Evolutionary conservation across 1,139 yeast genomes (phyloP).

Genomic region (Suhomyces bolitotheri): DNA sequence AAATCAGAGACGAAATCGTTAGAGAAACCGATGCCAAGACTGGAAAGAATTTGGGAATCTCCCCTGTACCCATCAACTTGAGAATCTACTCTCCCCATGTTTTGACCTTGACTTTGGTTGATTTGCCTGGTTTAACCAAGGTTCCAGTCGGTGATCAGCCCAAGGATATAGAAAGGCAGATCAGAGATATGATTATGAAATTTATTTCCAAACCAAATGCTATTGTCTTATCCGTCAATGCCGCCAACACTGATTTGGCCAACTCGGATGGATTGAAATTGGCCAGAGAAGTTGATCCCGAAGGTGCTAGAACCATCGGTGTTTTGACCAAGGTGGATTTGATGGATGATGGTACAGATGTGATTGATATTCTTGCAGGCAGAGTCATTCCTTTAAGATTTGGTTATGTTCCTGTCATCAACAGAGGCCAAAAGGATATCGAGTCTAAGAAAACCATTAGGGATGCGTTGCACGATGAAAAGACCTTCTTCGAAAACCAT

Average conservation of each 20-base stretch:
- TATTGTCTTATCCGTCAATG: slow-evolving; percentile 90
- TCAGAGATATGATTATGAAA: slow-evolving; percentile 90
- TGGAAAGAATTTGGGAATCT: slow-evolving; percentile 89
- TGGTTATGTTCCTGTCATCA: slow-evolving; percentile 96
- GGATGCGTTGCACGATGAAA: slow-evolving; percentile 83
- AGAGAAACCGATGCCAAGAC: slow-evolving; percentile 93
- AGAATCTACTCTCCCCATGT: slow-evolving; percentile 96
- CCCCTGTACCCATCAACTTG: slow-evolving; percentile 88
- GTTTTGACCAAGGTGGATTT: slow-evolving; percentile 95
- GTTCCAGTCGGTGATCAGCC: slow-evolving; percentile 99
- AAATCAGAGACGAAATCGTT: slow-evolving; percentile 87
- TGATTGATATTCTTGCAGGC: slow-evolving; percentile 93
- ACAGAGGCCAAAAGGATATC: slow-evolving; percentile 96
- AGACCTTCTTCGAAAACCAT: slow-evolving; percentile 71
- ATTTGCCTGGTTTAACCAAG: slow-evolving; percentile 95
- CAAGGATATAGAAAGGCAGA: slow-evolving; percentile 91
- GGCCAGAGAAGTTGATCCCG: slow-evolving; percentile 98
- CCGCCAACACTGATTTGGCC: slow-evolving; percentile 97
- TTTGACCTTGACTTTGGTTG: slow-evolving; percentile 90
- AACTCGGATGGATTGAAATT: slow-evolving; percentile 94
- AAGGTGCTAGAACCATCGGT: slow-evolving; percentile 94
- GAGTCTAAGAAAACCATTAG: slow-evolving; percentile 83
- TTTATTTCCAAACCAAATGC: slow-evolving; percentile 96
- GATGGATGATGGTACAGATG: slow-evolving; percentile 99
- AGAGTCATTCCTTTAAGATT: slow-evolving; percentile 92